Evolutionary conservation across 805 yeast genomes (phyloP).

Genomic region (Wickerhamiella domercqiae): DNA sequence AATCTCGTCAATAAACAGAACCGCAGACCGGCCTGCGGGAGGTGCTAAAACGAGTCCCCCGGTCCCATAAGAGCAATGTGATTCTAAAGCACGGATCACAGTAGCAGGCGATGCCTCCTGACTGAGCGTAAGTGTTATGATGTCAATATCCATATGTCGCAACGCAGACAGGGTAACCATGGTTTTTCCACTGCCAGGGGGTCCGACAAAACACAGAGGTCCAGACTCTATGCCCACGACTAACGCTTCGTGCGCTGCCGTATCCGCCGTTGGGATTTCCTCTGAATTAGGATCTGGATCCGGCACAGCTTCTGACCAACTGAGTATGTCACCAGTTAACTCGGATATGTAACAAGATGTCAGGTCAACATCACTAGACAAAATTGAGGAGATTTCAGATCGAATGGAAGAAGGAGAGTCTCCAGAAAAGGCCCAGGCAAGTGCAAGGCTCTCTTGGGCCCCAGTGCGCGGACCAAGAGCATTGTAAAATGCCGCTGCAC

Average conservation of each 20-base stretch:
- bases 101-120: constrained; percentile 56
- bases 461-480: constrained; percentile 24
- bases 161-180: constrained; percentile 70
- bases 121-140: constrained; percentile 65
- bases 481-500: constrained; percentile 29
- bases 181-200: constrained; percentile 95
- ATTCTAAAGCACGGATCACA: constrained; percentile 51
- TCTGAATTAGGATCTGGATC: constrained; percentile 24
- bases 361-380: constrained; percentile 13
- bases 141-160: constrained; percentile 40
- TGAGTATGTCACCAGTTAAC: constrained; percentile 36
- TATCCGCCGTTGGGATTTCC: constrained; percentile 68
- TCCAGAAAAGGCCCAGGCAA: constrained; percentile 55
- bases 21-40: constrained; percentile 50
- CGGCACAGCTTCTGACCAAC: constrained; percentile 23
- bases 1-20: constrained; percentile 82
- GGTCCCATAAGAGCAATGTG: constrained; percentile 45
- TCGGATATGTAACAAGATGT: constrained; percentile 32
- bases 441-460: constrained; percentile 19
- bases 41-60: constrained; percentile 48
- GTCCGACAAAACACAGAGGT: constrained; percentile 73
- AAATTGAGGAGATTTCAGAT: not conserved
- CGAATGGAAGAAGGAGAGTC: constrained; percentile 21
- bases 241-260: constrained; percentile 47
- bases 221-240: constrained; percentile 35